These are phyloP conservation scores for Microbotryomycetes sp. DNA, from an alignment of 1,284 basidiomycete genomes.

Conservation along the genomic window DNA sequence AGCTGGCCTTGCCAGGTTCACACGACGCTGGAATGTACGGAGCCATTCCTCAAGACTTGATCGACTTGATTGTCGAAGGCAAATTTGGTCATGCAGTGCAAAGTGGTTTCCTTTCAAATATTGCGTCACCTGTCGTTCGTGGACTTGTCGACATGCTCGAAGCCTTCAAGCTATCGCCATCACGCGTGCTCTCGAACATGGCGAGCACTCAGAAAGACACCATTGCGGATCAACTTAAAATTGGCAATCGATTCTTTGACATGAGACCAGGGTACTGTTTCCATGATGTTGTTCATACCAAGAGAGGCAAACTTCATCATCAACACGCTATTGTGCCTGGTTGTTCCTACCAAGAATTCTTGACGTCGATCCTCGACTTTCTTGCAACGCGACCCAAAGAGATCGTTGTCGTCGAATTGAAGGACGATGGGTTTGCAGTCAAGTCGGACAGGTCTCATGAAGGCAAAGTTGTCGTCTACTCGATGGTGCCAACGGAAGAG, in stretches of 20 bases:
- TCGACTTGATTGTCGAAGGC: conserved; percentile 7
- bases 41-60: conserved; percentile 5
- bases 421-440: conserved; percentile 18
- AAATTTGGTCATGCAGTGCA: conserved; percentile 7
- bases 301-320: conserved; percentile 10
- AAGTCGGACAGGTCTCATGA: conserved; percentile 5
- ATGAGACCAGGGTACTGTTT: conserved; percentile 17
- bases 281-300: conserved; percentile 9
- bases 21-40: conserved; percentile 22
- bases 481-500: conserved; percentile 14
- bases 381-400: conserved; percentile 9
- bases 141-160: conserved; percentile 6
- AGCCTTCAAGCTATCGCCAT: conserved; percentile 1
- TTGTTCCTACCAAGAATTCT: conserved; percentile 6
- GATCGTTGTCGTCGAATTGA: conserved; percentile 21
- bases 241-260: conserved; percentile 26
- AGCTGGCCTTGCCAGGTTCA: conserved; percentile 15
- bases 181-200: conserved; percentile 13
- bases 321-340: conserved; percentile 23
- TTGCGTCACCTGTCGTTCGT: conserved; percentile 7
- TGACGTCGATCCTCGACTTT: conserved; percentile 15
- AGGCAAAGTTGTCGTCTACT: conserved; percentile 8
- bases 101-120: background rate
- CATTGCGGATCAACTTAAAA: conserved; percentile 4
- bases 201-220: conserved; percentile 21